Evolutionary conservation across 768 basidiomycete species (phyloP), one percentile per base, ranked within the genome.

Genomic region (Saitozyma sp.): DNA sequence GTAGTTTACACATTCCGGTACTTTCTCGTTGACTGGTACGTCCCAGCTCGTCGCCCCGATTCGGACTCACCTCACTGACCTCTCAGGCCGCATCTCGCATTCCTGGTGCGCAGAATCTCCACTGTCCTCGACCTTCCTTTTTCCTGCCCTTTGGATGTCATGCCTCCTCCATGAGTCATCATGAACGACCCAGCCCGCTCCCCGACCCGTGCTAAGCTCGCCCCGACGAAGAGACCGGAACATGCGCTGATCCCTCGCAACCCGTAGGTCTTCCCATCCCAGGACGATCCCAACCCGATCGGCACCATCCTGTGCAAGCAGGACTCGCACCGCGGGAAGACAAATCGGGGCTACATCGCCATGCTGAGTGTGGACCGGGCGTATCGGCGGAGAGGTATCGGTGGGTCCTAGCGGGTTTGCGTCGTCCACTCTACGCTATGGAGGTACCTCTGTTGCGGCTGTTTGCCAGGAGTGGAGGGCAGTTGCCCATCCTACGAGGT

Each of bases 301-400:
- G 96, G 92, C 38, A 91, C 91, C 14, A 91, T 99, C 63, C 89
- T 99, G 19, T 96, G 92, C 85, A 99, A 98, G 83, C 95, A 96
- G 81, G 92, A 92, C 70, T 83, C 85, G 77, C 96, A 98, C 81
- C 83, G 83, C 59, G 80, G 82, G 45, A 78, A 75, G 62, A 82
- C 86, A 9, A 91, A 92, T 76, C 81, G 96, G 76, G 96, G 96
- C 13, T 99, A 99, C 78, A 95, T 99, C 62, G 96, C 94, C 43
- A 98, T 98, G 96, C 85, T 98, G 59, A 92, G 91, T 73, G 92
- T 97, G 38, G 84, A 85, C 79, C 88, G 87, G 79, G 80, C 83
- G 45, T 96, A 87, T 85, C 84, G 95, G 43, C 89, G 95, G 79
- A 86, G 88, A 57, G 95, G 96, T 41, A 92, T 98, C 77, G 92